Base-by-base conservation (phyloP, 441 rosid species). In the Erodium texanum region DNA sequence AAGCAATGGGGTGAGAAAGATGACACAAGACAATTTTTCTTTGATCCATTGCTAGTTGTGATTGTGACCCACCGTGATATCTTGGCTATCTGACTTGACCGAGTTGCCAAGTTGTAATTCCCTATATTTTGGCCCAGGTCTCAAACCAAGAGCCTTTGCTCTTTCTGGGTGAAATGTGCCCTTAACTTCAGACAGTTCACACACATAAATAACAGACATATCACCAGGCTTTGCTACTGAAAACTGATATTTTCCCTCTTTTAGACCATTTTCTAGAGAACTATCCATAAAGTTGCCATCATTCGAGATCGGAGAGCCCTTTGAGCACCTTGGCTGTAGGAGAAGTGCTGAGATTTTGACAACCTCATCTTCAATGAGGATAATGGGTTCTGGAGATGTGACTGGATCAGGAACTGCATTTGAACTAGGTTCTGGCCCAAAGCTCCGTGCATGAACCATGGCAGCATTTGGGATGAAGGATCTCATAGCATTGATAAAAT, bases 401-500 rank as follows among this genome's bases (percentile, higher is more conserved):
- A 63, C 77, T 54, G 77, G 77, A 71, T 78, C 78, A 61, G 75
- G 68, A 18, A 68, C 69, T 56, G 81, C 76, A 79, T 80, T 83
- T 74, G 81, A 80, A 62, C 76, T 36, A 66, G 67, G 59, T 18
- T 79, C 63, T 2, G 82, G 79, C 27, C 97, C 97, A 79, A 90
- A 93, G 75, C 95, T 82, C 43, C 73, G 80, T 1, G 98, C 83
- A 70, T 93, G 92, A 81, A 93, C 93, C 98, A 91, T 93, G 66
- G 98, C 89, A 65, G 96, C 95, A 73, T 88, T 93, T 66, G 97
- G 97, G 77, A 89, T 87, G 77, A 93, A 93, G 54, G 85, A 89
- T 75, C 82, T 89, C 98, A 93, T 89, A 27, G 97, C 98, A 81
- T 89, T 86, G 63, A 90, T 89, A 74, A 93, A 81, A 68, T 78